Conservation (phyloP, 208 protist genomes). For the Leishmania martiniquensis region DNA sequence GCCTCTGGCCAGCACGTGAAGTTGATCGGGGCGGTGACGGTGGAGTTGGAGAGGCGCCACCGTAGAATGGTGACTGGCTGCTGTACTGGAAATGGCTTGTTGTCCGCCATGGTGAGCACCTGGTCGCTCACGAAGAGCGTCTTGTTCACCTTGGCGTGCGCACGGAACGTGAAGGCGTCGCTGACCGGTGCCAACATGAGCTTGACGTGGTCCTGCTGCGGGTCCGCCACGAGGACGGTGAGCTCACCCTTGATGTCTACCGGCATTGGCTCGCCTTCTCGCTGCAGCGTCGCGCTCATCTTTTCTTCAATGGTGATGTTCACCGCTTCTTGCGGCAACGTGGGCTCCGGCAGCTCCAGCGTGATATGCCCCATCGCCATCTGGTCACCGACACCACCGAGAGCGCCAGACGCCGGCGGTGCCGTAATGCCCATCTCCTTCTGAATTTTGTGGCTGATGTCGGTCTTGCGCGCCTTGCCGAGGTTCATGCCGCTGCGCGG, state of each 20-base stretch:
- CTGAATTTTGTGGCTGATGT: slow-evolving; percentile 79
- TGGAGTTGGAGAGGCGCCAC: slow-evolving; percentile 50
- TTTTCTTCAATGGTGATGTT: slow-evolving; percentile 71
- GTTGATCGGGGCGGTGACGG: slow-evolving; percentile 53
- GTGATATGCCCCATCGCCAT: neutral
- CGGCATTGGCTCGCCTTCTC: slow-evolving; percentile 53
- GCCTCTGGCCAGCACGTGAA: slow-evolving; percentile 84
- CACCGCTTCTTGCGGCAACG: slow-evolving; percentile 35
- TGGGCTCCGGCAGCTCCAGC: slow-evolving; percentile 4
- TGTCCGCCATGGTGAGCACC: slow-evolving; percentile 79
- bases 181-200: slow-evolving; percentile 57
- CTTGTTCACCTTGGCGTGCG: slow-evolving; percentile 88
- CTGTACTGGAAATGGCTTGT: slow-evolving; percentile 80
- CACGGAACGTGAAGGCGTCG: slow-evolving; percentile 77
- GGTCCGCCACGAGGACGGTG: slow-evolving; percentile 73
- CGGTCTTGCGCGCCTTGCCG: slow-evolving; percentile 66
- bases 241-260: slow-evolving; percentile 80
- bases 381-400: neutral
- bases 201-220: slow-evolving; percentile 54
- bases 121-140: slow-evolving; percentile 73
- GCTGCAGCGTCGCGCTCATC: slow-evolving; percentile 57
- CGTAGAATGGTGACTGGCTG: slow-evolving; percentile 82
- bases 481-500: slow-evolving; percentile 71
- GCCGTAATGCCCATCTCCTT: slow-evolving; percentile 58
- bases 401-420: slow-evolving; percentile 3